A percentile compares a stretch with the other conserved stretches of the same genome.
Evolutionary conservation across 2,329 filamentous ascomycete genomes (phyloP).

Genomic region (Trichothecium roseum): DNA sequence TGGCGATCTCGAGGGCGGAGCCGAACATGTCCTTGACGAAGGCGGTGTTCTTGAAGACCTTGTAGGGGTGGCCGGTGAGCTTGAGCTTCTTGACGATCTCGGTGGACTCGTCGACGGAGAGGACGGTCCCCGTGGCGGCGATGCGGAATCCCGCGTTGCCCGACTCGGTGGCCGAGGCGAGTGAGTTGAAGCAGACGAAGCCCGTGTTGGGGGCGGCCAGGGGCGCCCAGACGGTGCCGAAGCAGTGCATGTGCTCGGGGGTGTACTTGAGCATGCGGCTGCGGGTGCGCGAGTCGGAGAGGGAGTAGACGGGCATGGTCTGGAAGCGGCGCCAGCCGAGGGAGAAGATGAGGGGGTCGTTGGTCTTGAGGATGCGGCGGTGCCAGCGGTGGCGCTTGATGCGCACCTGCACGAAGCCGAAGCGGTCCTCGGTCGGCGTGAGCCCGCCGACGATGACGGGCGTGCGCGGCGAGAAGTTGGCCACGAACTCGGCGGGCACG

Average conservation of each 20-base stretch:
- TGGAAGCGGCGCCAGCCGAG: constrained; percentile 95
- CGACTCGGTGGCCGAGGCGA: constrained; percentile 50
- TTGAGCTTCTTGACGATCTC: constrained; percentile 99
- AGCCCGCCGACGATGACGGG: constrained; percentile 89
- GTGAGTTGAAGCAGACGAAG: constrained; percentile 86
- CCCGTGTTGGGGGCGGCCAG: constrained; percentile 92
- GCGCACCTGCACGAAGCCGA: constrained; percentile 88
- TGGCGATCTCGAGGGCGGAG: constrained; percentile 84
- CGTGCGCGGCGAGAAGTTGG: constrained; percentile 68
- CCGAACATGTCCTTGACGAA: constrained; percentile 99
- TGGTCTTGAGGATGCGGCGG: constrained; percentile 97
- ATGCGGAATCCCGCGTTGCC: constrained; percentile 80
- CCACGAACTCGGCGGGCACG: constrained; percentile 83
- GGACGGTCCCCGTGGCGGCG: constrained; percentile 84
- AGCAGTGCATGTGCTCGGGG: constrained; percentile 98
- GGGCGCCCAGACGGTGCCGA: constrained; percentile 89
- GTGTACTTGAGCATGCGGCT: constrained; percentile 99
- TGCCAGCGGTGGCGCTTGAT: constrained; percentile 99
- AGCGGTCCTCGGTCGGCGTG: constrained; percentile 85
- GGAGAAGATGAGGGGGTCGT: constrained; percentile 94
- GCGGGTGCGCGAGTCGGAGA: constrained; percentile 82
- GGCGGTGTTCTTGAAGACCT: constrained; percentile 98
- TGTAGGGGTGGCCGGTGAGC: constrained; percentile 84
- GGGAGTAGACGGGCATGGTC: constrained; percentile 84
- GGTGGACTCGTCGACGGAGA: constrained; percentile 88